A percentile compares a stretch with the other conserved stretches of the same genome.
phyloP scores from a whole-genome alignment of 352 stramenopile species.

The Aphanomyces astaci region DNA sequence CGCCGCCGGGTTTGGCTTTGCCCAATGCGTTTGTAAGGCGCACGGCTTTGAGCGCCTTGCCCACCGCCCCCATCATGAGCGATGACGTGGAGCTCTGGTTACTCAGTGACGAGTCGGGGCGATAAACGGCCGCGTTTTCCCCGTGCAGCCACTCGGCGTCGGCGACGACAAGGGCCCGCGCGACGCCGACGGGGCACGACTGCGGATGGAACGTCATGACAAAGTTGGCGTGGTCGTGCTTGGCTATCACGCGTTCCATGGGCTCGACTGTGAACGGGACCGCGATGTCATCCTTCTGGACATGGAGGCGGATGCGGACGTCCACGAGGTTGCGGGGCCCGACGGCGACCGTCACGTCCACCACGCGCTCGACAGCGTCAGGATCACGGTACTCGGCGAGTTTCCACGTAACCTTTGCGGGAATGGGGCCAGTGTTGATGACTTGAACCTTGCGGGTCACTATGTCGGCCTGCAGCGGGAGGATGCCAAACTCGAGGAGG shows the following conservation, averaged over 20 bases:
- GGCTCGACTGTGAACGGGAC: conserved; percentile 37
- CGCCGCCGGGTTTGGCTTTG: conserved; percentile 14
- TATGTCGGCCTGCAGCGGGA: conserved; percentile 9
- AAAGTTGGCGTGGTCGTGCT: conserved; percentile 20
- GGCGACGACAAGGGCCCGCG: conserved; percentile 45
- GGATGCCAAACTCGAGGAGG: conserved; percentile 11
- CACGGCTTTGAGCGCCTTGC: conserved; percentile 65
- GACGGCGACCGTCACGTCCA: conserved; percentile 1
- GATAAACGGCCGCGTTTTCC: no score
- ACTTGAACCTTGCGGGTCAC: conserved; percentile 49
- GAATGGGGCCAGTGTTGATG: conserved; percentile 57
- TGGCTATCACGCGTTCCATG: conserved; percentile 7
- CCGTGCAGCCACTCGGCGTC: conserved; percentile 47
- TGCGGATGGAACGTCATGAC: conserved; percentile 37
- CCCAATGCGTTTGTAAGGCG: conserved; percentile 43
- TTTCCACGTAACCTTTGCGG: conserved; percentile 49
- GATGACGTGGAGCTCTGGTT: conserved; percentile 11
- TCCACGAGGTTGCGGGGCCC: not conserved
- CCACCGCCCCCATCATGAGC: conserved; percentile 29
- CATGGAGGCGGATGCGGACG: conserved; percentile 10
- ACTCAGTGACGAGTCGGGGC: no score
- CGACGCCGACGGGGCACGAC: conserved; percentile 11
- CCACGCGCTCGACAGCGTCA: not conserved
- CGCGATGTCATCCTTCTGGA: conserved; percentile 21
- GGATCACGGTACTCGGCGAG: conserved; percentile 34